phyloP scores from a whole-genome alignment of 176 grass and related monocot genomes.

The Secale cereale region DNA sequence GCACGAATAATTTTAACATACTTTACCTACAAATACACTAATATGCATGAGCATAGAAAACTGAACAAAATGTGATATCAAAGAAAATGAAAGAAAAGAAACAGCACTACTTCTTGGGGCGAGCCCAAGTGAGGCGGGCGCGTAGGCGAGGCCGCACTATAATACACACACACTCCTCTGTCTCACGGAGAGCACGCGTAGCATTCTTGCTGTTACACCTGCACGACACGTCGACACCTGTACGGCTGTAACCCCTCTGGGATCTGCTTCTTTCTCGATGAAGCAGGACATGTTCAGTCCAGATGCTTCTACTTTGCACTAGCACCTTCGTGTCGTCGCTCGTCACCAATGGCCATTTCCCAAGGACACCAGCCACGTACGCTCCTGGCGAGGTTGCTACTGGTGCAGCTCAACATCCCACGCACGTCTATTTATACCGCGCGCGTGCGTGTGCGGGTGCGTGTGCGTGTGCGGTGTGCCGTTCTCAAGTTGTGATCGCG shows the following conservation, averaged over 20 bases:
- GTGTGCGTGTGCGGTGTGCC: background rate
- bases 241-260: background rate
- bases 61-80: no score
- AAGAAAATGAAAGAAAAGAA: no score
- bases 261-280: background rate
- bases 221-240: background rate
- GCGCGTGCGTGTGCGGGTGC: background rate
- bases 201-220: background rate
- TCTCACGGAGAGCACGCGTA: background rate
- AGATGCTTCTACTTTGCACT: background rate
- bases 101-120: no score
- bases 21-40: no score
- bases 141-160: no score
- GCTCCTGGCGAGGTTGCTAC: background rate
- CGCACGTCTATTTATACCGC: background rate
- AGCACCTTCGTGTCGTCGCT: slow-evolving; percentile 3
- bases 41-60: no score
- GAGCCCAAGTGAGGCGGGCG: no score
- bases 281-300: background rate
- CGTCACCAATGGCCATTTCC: slow-evolving; percentile 29
- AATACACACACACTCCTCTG: no score
- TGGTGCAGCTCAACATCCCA: background rate
- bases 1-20: no score
- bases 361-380: background rate
- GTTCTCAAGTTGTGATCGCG: background rate